Conservation (phyloP, 805 yeast species). For the Cyberlindnera sargentensis region DNA sequence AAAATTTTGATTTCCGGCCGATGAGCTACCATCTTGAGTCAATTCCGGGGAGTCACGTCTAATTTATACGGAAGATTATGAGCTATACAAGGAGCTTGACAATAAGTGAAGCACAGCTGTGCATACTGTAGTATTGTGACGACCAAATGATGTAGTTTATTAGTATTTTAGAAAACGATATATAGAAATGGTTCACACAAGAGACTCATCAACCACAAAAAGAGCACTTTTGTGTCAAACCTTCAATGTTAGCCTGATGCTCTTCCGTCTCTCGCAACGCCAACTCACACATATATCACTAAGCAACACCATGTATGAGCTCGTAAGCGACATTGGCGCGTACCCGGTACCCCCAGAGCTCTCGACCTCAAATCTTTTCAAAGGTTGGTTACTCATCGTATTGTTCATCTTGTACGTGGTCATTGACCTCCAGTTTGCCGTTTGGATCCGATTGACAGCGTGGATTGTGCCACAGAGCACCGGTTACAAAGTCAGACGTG, state of each 20-base stretch:
- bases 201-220: no score
- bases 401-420: conserved; percentile 6
- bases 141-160: no score
- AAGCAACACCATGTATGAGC: conserved; percentile 4
- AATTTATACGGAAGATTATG: no score
- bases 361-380: conserved; percentile 10
- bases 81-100: no score
- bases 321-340: conserved; percentile 15
- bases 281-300: no score
- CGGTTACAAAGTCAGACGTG: not conserved
- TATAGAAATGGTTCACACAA: no score
- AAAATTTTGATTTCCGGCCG: conserved; percentile 1
- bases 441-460: conserved; percentile 3
- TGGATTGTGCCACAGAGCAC: conserved; percentile 4
- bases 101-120: no score
- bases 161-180: no score
- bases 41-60: not conserved
- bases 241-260: no score
- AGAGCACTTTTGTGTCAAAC: no score
- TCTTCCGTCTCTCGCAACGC: no score
- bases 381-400: conserved; percentile 16
- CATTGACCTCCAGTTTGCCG: conserved; percentile 6
- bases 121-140: no score
- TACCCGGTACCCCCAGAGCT: conserved; percentile 17
- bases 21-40: not conserved